Evolutionary conservation across 106 monocot genomes (phyloP).

Genomic region (Allium fistulosum): DNA sequence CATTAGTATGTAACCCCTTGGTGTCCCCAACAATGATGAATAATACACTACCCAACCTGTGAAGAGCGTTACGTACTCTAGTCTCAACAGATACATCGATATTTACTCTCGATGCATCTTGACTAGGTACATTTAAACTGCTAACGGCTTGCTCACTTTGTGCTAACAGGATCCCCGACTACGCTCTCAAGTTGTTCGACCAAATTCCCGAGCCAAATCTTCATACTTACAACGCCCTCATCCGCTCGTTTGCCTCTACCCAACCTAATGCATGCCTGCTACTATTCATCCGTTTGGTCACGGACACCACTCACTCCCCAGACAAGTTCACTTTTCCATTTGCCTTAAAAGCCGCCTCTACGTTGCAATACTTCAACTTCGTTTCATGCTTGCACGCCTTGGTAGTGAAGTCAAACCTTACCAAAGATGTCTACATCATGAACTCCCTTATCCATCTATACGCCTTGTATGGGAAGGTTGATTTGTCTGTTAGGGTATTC

Average conservation of each 20-base stretch:
- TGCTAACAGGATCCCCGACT: slow-evolving; percentile 12
- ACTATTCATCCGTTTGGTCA: slow-evolving; percentile 25
- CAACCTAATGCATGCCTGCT: slow-evolving; percentile 6
- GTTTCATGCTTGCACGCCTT: slow-evolving; percentile 38
- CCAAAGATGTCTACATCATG: slow-evolving; percentile 33
- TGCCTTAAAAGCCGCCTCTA: slow-evolving; percentile 42
- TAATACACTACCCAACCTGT: too few relatives aligned
- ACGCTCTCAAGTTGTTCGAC: slow-evolving; percentile 42
- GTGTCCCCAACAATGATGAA: too few relatives aligned
- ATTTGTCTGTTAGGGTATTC: slow-evolving; percentile 26
- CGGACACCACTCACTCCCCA: slow-evolving; percentile 15
- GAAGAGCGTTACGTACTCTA: too few relatives aligned
- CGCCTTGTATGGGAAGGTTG: slow-evolving; percentile 18
- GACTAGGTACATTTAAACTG: too few relatives aligned
- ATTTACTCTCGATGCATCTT: too few relatives aligned
- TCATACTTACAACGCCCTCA: slow-evolving; percentile 44
- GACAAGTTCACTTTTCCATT: slow-evolving; percentile 56
- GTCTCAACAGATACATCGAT: too few relatives aligned
- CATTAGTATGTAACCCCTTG: too few relatives aligned
- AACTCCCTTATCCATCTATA: slow-evolving; percentile 51
- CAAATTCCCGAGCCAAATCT: slow-evolving; percentile 35
- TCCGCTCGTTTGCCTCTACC: slow-evolving; percentile 37
- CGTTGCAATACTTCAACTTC: slow-evolving; percentile 1
- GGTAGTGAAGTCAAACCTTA: slow-evolving; percentile 30
- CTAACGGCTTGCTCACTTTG: slow-evolving; percentile 23